phyloP scores from a whole-genome alignment of 2,329 filamentous ascomycete genomes.

The Fusarium chaquense region DNA sequence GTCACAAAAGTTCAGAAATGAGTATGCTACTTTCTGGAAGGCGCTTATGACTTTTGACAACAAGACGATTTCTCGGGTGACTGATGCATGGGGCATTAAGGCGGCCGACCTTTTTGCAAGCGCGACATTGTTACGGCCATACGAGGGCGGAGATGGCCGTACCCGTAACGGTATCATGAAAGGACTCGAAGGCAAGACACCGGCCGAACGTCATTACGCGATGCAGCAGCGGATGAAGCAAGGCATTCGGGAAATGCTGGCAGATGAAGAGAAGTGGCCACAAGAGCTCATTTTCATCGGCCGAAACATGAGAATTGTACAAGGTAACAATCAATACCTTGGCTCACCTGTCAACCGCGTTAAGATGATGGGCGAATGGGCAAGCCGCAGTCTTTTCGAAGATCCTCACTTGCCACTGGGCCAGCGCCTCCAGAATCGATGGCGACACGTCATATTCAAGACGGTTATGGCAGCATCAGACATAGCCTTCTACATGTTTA shows the following conservation, averaged over 20 bases:
- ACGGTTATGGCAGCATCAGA: slow-evolving; percentile 81
- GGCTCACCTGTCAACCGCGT: slow-evolving; percentile 91
- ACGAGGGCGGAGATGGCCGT: slow-evolving; percentile 82
- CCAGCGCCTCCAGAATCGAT: slow-evolving; percentile 76
- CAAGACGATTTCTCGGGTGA: slow-evolving; percentile 77
- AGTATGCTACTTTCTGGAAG: slow-evolving; percentile 95
- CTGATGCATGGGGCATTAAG: slow-evolving; percentile 85
- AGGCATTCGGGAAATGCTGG: slow-evolving; percentile 74
- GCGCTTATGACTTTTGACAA: slow-evolving; percentile 95
- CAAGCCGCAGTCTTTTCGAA: slow-evolving; percentile 83
- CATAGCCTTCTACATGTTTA: slow-evolving; percentile 84
- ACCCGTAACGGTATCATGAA: slow-evolving; percentile 74
- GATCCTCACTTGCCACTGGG: slow-evolving; percentile 71
- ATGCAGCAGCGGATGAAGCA: slow-evolving; percentile 90
- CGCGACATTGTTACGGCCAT: slow-evolving; percentile 89
- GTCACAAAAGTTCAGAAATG: slow-evolving; percentile 81
- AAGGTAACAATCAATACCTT: slow-evolving; percentile 91
- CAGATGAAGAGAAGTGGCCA: slow-evolving; percentile 89
- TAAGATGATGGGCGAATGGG: slow-evolving; percentile 95
- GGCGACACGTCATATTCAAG: slow-evolving; percentile 85
- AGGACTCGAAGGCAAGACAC: slow-evolving; percentile 68
- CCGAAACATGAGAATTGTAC: slow-evolving; percentile 90
- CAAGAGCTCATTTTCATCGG: slow-evolving; percentile 93
- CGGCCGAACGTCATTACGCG: slow-evolving; percentile 83
- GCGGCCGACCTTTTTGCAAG: slow-evolving; percentile 92